Evolutionary conservation across 2,329 filamentous ascomycete species (phyloP).

Genomic region (Penicillium sp.): DNA sequence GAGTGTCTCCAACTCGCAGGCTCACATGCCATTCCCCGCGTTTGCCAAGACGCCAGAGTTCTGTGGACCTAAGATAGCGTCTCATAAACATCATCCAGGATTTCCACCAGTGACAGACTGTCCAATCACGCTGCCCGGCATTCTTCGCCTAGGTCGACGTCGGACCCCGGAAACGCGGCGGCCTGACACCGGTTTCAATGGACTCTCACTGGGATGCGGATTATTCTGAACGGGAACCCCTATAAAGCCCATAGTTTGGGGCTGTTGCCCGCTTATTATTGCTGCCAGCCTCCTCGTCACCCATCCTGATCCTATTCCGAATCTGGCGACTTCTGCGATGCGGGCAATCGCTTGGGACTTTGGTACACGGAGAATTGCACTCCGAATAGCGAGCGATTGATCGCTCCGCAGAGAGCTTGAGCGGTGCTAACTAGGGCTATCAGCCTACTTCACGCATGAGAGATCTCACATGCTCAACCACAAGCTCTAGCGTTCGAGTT

Average conservation of each 20-base stretch:
- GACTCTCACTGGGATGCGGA: neutral
- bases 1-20: neutral
- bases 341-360: neutral
- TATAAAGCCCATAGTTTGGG: neutral
- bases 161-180: slow-evolving; percentile 1
- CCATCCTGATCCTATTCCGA: neutral
- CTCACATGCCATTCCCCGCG: slow-evolving; percentile 3
- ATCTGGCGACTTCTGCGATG: neutral
- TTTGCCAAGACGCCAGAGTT: neutral
- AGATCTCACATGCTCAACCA: neutral
- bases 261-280: neutral
- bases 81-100: neutral
- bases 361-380: neutral
- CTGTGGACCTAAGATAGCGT: neutral
- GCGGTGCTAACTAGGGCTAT: neutral
- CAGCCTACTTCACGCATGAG: neutral
- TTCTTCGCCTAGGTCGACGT: neutral
- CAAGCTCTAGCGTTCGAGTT: neutral
- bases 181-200: neutral
- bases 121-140: neutral
- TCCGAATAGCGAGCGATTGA: neutral
- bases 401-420: neutral
- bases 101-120: neutral
- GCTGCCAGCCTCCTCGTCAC: neutral
- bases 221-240: neutral